These are phyloP conservation scores for Epithemia pelagica DNA, from an alignment of 108 stramenopile species.

Conservation along the genomic window DNA sequence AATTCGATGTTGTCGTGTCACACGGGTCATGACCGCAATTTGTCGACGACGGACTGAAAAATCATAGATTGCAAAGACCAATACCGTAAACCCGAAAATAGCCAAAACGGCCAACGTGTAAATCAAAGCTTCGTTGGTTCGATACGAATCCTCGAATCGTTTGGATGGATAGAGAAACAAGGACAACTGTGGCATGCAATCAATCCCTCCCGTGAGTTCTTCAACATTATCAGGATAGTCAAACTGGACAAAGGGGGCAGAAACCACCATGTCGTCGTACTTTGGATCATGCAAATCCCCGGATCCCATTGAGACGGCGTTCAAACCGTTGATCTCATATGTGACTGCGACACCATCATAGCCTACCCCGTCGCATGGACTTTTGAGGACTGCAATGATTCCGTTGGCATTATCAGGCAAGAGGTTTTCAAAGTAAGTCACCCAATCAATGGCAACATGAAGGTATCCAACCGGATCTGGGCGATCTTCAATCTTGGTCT, in stretches of 20 bases:
- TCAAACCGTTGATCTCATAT: too few relatives aligned
- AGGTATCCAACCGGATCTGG: conserved; percentile 2
- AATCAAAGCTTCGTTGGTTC: conserved; percentile 9
- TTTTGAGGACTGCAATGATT: background rate
- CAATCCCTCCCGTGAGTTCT: too few relatives aligned
- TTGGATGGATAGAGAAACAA: conserved; percentile 10
- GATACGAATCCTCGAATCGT: conserved; percentile 2
- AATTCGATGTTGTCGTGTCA: background rate
- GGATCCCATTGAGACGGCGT: too few relatives aligned
- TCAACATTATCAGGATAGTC: too few relatives aligned
- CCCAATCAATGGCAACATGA: background rate
- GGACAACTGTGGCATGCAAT: too few relatives aligned
- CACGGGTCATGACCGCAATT: background rate
- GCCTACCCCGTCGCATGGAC: too few relatives aligned
- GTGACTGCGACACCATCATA: too few relatives aligned
- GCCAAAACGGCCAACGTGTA: conserved; percentile 4
- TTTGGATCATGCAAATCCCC: conserved; percentile 13
- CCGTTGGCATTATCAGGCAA: conserved; percentile 5
- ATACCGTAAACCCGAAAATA: background rate
- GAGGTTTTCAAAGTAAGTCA: background rate
- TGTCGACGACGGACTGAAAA: conserved; percentile 3
- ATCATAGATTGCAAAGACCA: conserved; percentile 8
- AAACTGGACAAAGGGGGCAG: too few relatives aligned
- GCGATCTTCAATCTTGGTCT: too few relatives aligned
- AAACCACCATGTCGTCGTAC: conserved; percentile 6